A percentile compares a stretch with the other conserved stretches of the same genome.
phyloP scores from a whole-genome alignment of 139 green algal genomes.

The Auxenochlorella protothecoides region DNA sequence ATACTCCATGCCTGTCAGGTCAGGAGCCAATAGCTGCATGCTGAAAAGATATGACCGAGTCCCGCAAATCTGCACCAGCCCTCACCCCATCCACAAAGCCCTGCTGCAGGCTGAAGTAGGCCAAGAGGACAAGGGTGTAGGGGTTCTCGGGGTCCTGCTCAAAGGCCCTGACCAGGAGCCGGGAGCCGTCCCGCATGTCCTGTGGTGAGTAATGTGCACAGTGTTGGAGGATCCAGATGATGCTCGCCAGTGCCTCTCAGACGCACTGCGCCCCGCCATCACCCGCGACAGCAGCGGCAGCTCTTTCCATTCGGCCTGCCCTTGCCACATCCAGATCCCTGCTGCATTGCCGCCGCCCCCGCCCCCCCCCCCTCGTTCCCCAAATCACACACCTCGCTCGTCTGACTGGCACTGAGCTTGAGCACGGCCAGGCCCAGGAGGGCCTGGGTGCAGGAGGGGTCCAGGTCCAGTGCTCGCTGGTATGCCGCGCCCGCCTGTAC shows the following conservation, averaged over 20 bases:
- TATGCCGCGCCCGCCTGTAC: constrained; percentile 45
- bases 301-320: too few species aligned
- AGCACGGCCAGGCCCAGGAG: constrained; percentile 63
- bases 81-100: constrained; percentile 28
- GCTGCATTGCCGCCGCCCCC: neutral
- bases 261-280: too few species aligned
- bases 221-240: too few species aligned
- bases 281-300: too few species aligned
- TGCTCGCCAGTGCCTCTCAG: too few species aligned
- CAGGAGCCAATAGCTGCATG: too few species aligned
- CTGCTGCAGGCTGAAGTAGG: constrained; percentile 61
- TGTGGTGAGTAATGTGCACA: constrained; percentile 13
- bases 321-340: neutral
- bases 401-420: constrained; percentile 5
- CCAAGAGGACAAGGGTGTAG: constrained; percentile 44
- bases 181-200: constrained; percentile 50
- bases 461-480: constrained; percentile 58
- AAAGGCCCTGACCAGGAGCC: constrained; percentile 61
- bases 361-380: neutral
- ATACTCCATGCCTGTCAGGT: too few species aligned
- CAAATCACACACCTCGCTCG: neutral
- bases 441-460: constrained; percentile 54
- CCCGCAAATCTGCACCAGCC: neutral
- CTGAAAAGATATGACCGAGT: too few species aligned
- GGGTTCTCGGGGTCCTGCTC: constrained; percentile 49